Percentiles rank a stretch among this genome's conserved stretches.
phyloP scores from a whole-genome alignment of 1,284 basidiomycete species.

The Papiliotrema laurentii region DNA sequence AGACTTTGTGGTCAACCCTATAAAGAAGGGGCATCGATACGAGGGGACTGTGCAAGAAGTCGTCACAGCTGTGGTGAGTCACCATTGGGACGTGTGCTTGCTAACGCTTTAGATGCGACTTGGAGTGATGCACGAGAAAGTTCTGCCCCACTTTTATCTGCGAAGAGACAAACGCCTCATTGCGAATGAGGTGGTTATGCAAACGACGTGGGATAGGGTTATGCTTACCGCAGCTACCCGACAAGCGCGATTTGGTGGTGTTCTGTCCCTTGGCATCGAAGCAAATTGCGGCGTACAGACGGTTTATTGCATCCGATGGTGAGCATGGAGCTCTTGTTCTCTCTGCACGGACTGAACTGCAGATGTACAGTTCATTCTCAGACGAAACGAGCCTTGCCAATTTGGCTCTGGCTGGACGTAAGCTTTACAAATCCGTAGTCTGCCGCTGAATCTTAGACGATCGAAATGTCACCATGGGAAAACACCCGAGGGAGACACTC shows the following conservation, averaged over 20 bases:
- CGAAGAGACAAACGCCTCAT: slow-evolving; percentile 51
- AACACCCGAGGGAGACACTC: slow-evolving; percentile 25
- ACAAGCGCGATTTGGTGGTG: slow-evolving; percentile 51
- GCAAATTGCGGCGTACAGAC: slow-evolving; percentile 48
- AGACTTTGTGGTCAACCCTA: slow-evolving; percentile 40
- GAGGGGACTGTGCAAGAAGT: slow-evolving; percentile 44
- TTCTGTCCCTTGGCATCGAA: slow-evolving; percentile 50
- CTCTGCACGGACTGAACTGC: slow-evolving; percentile 7
- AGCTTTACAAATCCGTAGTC: slow-evolving; percentile 3
- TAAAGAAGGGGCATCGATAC: slow-evolving; percentile 46
- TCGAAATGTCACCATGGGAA: slow-evolving; percentile 19
- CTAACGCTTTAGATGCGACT: slow-evolving; percentile 16
- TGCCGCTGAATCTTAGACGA: slow-evolving; percentile 21
- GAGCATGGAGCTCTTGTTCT: neutral
- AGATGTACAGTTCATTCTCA: slow-evolving; percentile 48
- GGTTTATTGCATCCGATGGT: slow-evolving; percentile 44
- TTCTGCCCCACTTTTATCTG: slow-evolving; percentile 51
- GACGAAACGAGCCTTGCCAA: slow-evolving; percentile 47
- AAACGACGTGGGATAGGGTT: neutral
- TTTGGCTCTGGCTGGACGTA: slow-evolving; percentile 35
- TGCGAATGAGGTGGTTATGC: slow-evolving; percentile 43
- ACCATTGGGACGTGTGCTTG: neutral
- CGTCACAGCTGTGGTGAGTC: slow-evolving; percentile 37
- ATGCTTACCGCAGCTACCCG: slow-evolving; percentile 41
- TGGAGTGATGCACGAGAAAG: slow-evolving; percentile 34